Evolutionary conservation across 345 rosid genomes (phyloP).

Genomic region (Orychophragmus violaceus): DNA sequence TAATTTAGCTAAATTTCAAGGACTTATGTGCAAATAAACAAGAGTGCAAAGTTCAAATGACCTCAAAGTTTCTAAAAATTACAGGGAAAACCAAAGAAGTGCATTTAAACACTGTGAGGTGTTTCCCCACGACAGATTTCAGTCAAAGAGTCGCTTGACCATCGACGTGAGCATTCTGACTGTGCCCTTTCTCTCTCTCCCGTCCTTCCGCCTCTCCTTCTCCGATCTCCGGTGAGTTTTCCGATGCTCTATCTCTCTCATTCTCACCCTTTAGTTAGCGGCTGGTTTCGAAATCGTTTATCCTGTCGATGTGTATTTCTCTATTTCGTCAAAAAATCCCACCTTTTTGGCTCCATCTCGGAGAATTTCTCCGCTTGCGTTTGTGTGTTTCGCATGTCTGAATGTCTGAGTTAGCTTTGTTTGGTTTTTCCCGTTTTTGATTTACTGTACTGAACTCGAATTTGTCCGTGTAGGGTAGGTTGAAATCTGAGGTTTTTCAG

Average conservation of each 20-base stretch:
- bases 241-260: not conserved
- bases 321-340: not conserved
- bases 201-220: not conserved
- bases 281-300: not conserved
- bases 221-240: conserved; percentile 13
- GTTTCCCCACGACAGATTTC: conserved; percentile 17
- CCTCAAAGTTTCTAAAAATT: conserved; percentile 10
- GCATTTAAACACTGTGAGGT: conserved; percentile 17
- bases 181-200: not conserved
- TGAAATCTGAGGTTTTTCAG: not conserved
- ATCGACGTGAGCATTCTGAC: conserved; percentile 20
- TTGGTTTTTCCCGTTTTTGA: not conserved
- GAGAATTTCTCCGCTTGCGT: not conserved
- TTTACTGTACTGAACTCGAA: not conserved
- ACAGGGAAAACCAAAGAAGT: conserved; percentile 17
- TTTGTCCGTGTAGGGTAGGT: not conserved
- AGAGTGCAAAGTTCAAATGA: not conserved
- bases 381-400: not conserved
- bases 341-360: not conserved
- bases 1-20: not conserved
- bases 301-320: not conserved
- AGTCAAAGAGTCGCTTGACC: conserved; percentile 21
- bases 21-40: not conserved
- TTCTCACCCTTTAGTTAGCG: not conserved
- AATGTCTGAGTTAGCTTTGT: not conserved